Evolutionary conservation across 2,329 filamentous ascomycete species (phyloP).

Genomic region (Stromatinia cepivora): DNA sequence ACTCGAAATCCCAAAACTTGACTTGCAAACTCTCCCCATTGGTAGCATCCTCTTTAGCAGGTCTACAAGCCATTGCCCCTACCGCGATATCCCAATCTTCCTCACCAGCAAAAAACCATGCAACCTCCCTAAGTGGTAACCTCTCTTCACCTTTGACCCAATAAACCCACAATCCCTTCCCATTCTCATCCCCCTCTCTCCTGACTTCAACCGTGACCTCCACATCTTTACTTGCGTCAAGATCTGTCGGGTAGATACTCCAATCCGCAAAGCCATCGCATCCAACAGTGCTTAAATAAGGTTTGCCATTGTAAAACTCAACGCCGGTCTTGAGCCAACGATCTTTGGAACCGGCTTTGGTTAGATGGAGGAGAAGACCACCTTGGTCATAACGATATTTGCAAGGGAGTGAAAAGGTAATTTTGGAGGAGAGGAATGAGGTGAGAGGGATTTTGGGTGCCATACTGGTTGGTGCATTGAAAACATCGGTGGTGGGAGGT

Average conservation of each 20-base stretch:
- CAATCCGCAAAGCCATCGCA: constrained; percentile 16
- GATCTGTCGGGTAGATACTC: constrained; percentile 9
- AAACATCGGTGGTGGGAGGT: constrained; percentile 18
- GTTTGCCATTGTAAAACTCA: constrained; percentile 15
- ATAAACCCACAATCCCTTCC: constrained; percentile 20
- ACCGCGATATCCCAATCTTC: constrained; percentile 7
- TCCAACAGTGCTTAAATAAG: constrained; percentile 14
- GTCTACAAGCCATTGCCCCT: constrained; percentile 16
- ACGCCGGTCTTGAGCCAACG: constrained; percentile 20
- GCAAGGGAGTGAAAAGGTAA: constrained; percentile 15
- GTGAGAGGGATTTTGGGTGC: background rate
- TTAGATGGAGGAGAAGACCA: constrained; percentile 18
- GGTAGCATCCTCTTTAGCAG: background rate
- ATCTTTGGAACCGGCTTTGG: background rate
- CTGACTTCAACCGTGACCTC: constrained; percentile 17
- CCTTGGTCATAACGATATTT: constrained; percentile 20
- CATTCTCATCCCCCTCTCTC: constrained; percentile 13
- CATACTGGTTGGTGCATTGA: constrained; percentile 15
- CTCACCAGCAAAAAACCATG: constrained; percentile 19
- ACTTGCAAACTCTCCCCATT: constrained; percentile 12
- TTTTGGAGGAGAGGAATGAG: constrained; percentile 1
- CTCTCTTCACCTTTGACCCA: constrained; percentile 8
- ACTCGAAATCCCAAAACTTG: constrained; percentile 13
- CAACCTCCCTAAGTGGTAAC: constrained; percentile 17
- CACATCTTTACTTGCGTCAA: background rate